A percentile compares a stretch with the other conserved stretches of the same genome.
phyloP scores from a whole-genome alignment of 768 basidiomycete genomes.

The Clavaria fumosa region DNA sequence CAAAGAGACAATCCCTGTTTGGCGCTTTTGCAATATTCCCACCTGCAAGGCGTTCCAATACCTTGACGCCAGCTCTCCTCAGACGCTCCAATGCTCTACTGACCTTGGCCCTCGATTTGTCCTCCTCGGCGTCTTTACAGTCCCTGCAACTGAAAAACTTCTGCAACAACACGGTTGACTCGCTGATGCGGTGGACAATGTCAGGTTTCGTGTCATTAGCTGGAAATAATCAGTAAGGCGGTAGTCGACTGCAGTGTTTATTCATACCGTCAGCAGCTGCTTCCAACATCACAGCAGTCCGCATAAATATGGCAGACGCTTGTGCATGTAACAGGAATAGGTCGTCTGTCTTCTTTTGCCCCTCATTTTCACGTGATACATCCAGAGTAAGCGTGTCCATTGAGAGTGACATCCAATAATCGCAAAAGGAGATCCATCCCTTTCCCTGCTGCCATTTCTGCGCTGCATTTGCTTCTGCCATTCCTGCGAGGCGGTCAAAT shows the following conservation, averaged over 20 bases:
- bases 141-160: slow-evolving; percentile 9
- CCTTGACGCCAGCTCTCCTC: slow-evolving; percentile 32
- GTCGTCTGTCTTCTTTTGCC: slow-evolving; percentile 3
- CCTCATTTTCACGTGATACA: too few species aligned
- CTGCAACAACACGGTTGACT: slow-evolving; percentile 9
- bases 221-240: slow-evolving; percentile 12
- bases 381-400: slow-evolving; percentile 20
- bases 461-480: too few species aligned
- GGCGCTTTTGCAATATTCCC: neutral
- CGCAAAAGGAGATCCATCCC: slow-evolving; percentile 48
- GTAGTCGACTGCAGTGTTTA: slow-evolving; percentile 6
- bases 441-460: slow-evolving; percentile 30
- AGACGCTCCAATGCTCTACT: slow-evolving; percentile 46
- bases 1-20: neutral
- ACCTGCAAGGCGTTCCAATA: slow-evolving; percentile 23
- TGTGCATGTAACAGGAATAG: slow-evolving; percentile 24
- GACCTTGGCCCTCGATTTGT: slow-evolving; percentile 33
- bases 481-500: too few species aligned
- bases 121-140: slow-evolving; percentile 17
- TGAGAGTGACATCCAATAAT: slow-evolving; percentile 53
- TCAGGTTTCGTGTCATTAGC: slow-evolving; percentile 6
- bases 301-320: slow-evolving; percentile 28
- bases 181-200: neutral
- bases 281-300: slow-evolving; percentile 27
- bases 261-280: slow-evolving; percentile 8